Conservation (phyloP, 169 alveolate genomes). For the Haemoproteus tartakovskyi region DNA sequence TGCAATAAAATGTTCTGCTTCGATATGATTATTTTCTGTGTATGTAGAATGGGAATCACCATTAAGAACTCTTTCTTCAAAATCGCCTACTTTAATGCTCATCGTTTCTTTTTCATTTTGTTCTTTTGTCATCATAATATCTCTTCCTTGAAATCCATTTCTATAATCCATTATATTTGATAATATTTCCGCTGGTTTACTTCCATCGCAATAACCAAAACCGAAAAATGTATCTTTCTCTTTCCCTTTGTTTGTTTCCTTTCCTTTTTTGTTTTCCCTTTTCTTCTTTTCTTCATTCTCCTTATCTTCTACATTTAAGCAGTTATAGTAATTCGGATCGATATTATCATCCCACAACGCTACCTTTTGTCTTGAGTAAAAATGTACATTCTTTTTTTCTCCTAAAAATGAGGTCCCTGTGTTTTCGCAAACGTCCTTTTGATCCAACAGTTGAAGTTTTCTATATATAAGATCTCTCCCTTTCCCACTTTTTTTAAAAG, state of each 20-base stretch:
- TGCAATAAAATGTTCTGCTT: too few relatives aligned
- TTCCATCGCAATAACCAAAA: not conserved
- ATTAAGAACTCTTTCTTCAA: too few relatives aligned
- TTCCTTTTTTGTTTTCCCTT: not conserved
- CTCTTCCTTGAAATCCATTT: too few relatives aligned
- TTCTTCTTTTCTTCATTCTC: not conserved
- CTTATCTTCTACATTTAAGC: not conserved
- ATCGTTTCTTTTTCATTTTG: too few relatives aligned
- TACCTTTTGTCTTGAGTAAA: constrained; percentile 2
- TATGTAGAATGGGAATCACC: too few relatives aligned
- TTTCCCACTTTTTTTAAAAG: constrained; percentile 1
- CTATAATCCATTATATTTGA: not conserved
- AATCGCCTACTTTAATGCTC: too few relatives aligned
- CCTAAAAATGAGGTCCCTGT: not conserved
- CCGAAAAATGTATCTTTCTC: too few relatives aligned
- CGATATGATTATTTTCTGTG: too few relatives aligned
- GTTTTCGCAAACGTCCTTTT: not conserved
- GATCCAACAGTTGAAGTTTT: not conserved
- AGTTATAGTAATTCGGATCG: constrained; percentile 31
- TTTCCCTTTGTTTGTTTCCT: not conserved
- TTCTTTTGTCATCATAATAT: too few relatives aligned
- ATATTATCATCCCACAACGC: not conserved
- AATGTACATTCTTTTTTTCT: constrained; percentile 14
- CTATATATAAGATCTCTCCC: not conserved
- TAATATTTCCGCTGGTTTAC: not conserved